Evolutionary conservation across 768 basidiomycete species (phyloP), one percentile per base, ranked within the genome.

Genomic region (Lyophyllum decastes): DNA sequence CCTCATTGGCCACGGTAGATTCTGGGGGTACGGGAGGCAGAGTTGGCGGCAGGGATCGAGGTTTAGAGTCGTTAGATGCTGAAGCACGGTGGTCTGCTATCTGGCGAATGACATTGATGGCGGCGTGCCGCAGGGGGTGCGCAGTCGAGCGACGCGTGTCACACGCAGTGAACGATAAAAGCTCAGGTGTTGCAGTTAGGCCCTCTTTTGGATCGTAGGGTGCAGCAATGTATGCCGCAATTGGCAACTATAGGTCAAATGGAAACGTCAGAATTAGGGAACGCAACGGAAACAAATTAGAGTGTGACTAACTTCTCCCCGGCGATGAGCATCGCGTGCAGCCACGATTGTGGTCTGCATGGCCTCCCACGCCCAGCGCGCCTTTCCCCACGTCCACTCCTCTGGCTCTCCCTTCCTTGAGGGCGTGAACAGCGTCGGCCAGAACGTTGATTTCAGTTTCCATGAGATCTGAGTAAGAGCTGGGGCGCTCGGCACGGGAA

Each of bases 81-180:
- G 57, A 41, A 25, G 81, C 74, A 27, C 80, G 82, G 55, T 79
- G 72, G 63, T 87, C 87, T 1, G 87, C 88, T 40, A 93, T 71
- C 27, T 80, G 72, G 40, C 88, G 82, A 34, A 95, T 82, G 45
- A 86, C 78, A 69, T 94, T 94, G 61, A 95, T 81, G 2, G 85
- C 81, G 10, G 95, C 86, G 68, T 99, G 97, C 8, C 90, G 84
- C 8, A 99, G 83, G 2, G 95, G 91, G 67, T 98, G 94, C 0
- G 63, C 57, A 0, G 82, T 76, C 1, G 90, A 84, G 8, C 54
- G 70, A 16, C 97, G 85, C 2, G 87, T 90, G 70, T 99, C 97
- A 62, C 78, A 70, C 0, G 85, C 86, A 9, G 81, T 72, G 59
- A 89, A 82, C 4, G 82, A 60, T 17, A 66, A 64, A 11, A 12